These are phyloP conservation scores for Buddleja alternifolia DNA, from an alignment of 257 asterid genomes.

Conservation along the genomic window DNA sequence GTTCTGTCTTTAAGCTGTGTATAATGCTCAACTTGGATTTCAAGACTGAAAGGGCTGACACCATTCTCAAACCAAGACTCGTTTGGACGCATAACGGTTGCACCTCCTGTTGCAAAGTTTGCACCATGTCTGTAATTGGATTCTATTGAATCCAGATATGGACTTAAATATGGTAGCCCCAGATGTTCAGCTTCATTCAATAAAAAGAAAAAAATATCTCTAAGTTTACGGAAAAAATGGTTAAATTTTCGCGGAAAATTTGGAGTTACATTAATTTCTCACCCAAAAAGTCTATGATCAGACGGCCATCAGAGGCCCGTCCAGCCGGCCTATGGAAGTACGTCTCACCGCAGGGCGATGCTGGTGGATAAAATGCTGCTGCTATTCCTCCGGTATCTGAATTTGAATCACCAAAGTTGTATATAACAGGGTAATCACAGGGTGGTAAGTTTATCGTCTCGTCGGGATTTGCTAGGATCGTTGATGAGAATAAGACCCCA, in stretches of 20 bases:
- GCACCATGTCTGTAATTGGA: slow-evolving; percentile 58
- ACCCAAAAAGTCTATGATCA: slow-evolving; percentile 66
- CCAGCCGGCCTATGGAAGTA: slow-evolving; percentile 57
- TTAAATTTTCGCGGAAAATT: neutral
- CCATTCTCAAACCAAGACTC: slow-evolving; percentile 57
- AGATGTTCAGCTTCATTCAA: slow-evolving; percentile 50
- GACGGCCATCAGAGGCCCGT: slow-evolving; percentile 70
- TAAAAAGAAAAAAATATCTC: neutral
- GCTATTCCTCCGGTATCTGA: slow-evolving; percentile 70
- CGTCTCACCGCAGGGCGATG: slow-evolving; percentile 51
- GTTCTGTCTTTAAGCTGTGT: slow-evolving; percentile 56
- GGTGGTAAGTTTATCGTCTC: slow-evolving; percentile 3
- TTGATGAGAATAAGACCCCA: slow-evolving; percentile 2
- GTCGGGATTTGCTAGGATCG: slow-evolving; percentile 15
- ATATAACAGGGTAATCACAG: slow-evolving; percentile 56
- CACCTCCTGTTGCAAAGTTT: slow-evolving; percentile 85
- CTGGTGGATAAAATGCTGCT: slow-evolving; percentile 56
- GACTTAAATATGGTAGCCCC: slow-evolving; percentile 57
- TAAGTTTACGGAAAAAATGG: neutral
- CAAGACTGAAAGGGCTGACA: slow-evolving; percentile 65
- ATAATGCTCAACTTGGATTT: slow-evolving; percentile 66
- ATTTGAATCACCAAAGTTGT: slow-evolving; percentile 74
- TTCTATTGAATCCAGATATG: slow-evolving; percentile 71
- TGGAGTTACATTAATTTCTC: neutral
- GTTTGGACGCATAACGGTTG: slow-evolving; percentile 51